Conservation (phyloP, 2,329 filamentous ascomycete genomes). For the Ophiostoma triangulosporum region DNA sequence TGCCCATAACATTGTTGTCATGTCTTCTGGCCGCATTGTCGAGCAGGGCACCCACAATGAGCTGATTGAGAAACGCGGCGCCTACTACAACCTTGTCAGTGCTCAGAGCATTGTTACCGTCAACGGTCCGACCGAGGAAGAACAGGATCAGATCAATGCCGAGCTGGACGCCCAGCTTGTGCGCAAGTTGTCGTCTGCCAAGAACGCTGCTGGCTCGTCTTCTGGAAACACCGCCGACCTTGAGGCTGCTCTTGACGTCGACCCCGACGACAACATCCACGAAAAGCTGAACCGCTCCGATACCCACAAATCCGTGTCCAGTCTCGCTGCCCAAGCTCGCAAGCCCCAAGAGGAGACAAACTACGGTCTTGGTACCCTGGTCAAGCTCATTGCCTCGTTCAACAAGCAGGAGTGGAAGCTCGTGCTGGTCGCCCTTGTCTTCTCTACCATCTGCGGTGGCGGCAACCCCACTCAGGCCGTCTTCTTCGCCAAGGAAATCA, state of each 20-base stretch:
- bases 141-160: conserved; percentile 27
- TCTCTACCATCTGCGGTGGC: conserved; percentile 63
- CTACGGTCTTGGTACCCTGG: conserved; percentile 60
- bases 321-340: conserved; percentile 49
- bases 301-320: conserved; percentile 52
- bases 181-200: conserved; percentile 28
- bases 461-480: conserved; percentile 53
- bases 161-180: conserved; percentile 40
- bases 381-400: conserved; percentile 69
- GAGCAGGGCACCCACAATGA: conserved; percentile 84
- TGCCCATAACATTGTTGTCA: conserved; percentile 92
- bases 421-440: conserved; percentile 62
- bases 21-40: conserved; percentile 71
- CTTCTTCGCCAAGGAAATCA: conserved; percentile 82
- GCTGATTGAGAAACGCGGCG: conserved; percentile 53
- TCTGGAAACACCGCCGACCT: not conserved
- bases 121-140: conserved; percentile 38
- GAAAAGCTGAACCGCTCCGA: conserved; percentile 41
- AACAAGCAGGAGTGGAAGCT: conserved; percentile 58
- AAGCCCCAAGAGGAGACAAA: conserved; percentile 30
- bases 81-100: conserved; percentile 76
- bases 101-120: conserved; percentile 69
- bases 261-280: conserved; percentile 49
- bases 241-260: conserved; percentile 27
- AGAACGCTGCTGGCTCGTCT: conserved; percentile 5